Base-by-base conservation (phyloP, 1,284 basidiomycete genomes). In the Papiliotrema fonsecae region DNA sequence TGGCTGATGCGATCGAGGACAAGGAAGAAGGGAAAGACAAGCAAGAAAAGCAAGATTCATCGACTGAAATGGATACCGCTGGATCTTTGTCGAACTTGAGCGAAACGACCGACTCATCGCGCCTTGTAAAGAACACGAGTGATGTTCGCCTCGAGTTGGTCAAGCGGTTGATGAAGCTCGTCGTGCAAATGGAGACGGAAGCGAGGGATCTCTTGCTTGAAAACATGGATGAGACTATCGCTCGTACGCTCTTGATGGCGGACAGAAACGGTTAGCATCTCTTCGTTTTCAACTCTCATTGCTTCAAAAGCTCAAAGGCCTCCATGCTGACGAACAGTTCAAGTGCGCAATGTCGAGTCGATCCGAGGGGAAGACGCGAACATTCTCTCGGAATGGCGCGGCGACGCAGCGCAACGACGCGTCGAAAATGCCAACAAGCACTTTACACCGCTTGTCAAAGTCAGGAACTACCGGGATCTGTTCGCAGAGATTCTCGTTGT, bases 401-500 rank as follows among this genome's bases (percentile, higher is more conserved):
- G 57, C 1, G 57, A 57, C 37, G 46, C n/a, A 45, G 11, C 22
- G 42, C n/a, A 39, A 43, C 24, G 44, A 48, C 34, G 31, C 45
- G 16, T 31, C 49, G n/a, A 47, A 16, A 9, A 5, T 16, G 11
- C 34, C 22, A 41, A 25, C 18, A 24, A n/a, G 30, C 31, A 25
- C 32, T 19, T 11, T 26, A 13, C 6, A 9, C 35, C 27, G 16
- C 45, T 47, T 6, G 26, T 25, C 25, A 31, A 31, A 25, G 24
- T 51, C 5, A 26, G 35, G 24, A 47, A 55, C 16, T 76, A 76
- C 43, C 62, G 74, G 21, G 55, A 64, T 42, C 66, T 67, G 0
- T 76, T 73, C 51, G 74, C 74, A 13, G 62, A 67, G 47, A 58
- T 74, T 18, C 61, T 76, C 1, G 72, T 74, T 0, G 35, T 69